A percentile compares a stretch with the other conserved stretches of the same genome.
Evolutionary conservation across 768 basidiomycete species (phyloP).

Genomic region (Leccinellum albellum): DNA sequence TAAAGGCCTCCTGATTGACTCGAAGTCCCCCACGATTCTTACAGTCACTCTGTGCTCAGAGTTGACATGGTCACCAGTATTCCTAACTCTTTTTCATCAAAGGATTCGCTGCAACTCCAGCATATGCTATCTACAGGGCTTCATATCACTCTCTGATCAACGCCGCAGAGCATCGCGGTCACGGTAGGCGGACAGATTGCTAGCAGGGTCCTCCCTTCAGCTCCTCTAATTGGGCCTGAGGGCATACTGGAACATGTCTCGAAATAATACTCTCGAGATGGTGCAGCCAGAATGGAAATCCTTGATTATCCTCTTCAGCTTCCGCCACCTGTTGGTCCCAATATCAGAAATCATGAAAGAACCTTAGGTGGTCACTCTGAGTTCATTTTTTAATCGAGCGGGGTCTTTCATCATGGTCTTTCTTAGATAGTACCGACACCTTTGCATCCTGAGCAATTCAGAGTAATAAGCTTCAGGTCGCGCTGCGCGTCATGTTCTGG

Average conservation of each 20-base stretch:
- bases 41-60: not conserved
- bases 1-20: not conserved
- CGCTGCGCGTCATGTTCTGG: too few species aligned
- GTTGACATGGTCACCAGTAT: constrained; percentile 1
- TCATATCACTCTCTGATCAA: not conserved
- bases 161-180: not conserved
- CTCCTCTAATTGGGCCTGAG: not conserved
- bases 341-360: not conserved
- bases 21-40: not conserved
- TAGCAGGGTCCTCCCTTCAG: not conserved
- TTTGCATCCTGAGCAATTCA: not conserved
- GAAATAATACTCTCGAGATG: not conserved
- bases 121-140: not conserved
- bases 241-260: not conserved
- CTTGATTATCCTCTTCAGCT: not conserved
- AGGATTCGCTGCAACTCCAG: not conserved
- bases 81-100: not conserved
- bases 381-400: constrained; percentile 11
- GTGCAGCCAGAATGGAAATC: not conserved
- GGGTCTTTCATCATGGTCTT: not conserved
- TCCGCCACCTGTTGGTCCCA: not conserved
- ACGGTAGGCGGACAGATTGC: not conserved
- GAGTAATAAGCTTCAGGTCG: constrained; percentile 4
- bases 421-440: not conserved
- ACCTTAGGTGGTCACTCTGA: constrained; percentile 6